Percentiles rank a stretch among this genome's conserved stretches.
phyloP scores from a whole-genome alignment of 1,139 yeast genomes.

The Diutina scorzettiae region DNA sequence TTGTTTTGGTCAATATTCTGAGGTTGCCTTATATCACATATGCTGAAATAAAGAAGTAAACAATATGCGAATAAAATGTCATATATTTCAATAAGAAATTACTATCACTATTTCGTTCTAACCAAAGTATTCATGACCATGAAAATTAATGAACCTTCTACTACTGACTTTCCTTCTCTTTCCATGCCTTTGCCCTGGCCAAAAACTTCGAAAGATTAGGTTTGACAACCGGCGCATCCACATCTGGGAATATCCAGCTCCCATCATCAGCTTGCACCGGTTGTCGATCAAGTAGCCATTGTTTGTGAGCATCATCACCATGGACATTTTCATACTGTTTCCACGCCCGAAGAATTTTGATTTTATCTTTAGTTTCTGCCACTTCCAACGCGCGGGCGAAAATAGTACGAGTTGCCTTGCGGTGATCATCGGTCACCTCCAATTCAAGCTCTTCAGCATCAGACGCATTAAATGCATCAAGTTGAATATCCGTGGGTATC shows the following conservation, averaged over 20 bases:
- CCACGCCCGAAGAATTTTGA: conserved; percentile 54
- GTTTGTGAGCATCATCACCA: conserved; percentile 35
- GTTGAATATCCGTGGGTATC: conserved; percentile 46
- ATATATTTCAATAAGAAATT: no score
- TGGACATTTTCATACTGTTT: conserved; percentile 50
- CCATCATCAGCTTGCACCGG: conserved; percentile 60
- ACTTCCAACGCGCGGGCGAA: conserved; percentile 43
- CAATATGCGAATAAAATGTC: no score
- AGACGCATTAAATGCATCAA: conserved; percentile 25
- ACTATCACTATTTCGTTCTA: background rate
- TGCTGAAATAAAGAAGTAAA: no score
- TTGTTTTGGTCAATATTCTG: no score
- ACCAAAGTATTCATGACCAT: background rate
- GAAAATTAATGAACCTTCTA: background rate
- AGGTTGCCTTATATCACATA: no score
- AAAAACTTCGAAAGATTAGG: conserved; percentile 39
- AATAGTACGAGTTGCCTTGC: conserved; percentile 36
- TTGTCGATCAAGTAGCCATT: conserved; percentile 30
- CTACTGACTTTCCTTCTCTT: background rate
- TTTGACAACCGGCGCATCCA: conserved; percentile 21
- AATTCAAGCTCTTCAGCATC: conserved; percentile 33
- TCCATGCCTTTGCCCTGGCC: conserved; percentile 37
- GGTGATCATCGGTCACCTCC: conserved; percentile 41
- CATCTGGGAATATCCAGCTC: conserved; percentile 49
- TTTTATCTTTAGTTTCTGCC: conserved; percentile 33